phyloP scores from a whole-genome alignment of 2,329 filamentous ascomycete species.

The Aspergillus fijiensis region DNA sequence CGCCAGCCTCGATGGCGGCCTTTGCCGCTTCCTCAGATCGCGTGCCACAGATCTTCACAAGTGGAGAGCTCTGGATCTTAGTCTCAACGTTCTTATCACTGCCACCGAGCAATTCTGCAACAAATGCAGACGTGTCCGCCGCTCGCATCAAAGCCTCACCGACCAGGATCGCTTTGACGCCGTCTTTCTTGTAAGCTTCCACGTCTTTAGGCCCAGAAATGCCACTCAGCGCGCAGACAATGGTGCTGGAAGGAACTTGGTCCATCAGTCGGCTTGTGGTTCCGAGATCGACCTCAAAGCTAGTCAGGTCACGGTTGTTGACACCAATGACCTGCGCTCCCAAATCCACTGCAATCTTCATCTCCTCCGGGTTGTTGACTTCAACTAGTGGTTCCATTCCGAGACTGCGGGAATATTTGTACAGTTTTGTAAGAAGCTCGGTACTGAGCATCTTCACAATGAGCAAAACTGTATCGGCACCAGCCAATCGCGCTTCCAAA shows the following conservation, averaged over 20 bases:
- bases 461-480: constrained; percentile 88
- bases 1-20: constrained; percentile 78
- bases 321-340: constrained; percentile 92
- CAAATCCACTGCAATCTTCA: constrained; percentile 80
- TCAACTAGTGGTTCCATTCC: constrained; percentile 98
- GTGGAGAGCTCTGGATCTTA: constrained; percentile 44
- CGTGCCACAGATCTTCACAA: constrained; percentile 96
- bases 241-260: constrained; percentile 79
- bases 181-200: constrained; percentile 79
- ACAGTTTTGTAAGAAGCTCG: constrained; percentile 71
- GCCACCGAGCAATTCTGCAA: constrained; percentile 74
- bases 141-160: constrained; percentile 96
- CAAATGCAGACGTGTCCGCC: constrained; percentile 76
- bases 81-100: constrained; percentile 26
- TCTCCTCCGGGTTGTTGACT: constrained; percentile 92
- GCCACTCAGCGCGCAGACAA: constrained; percentile 90
- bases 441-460: constrained; percentile 97
- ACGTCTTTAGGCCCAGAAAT: constrained; percentile 90
- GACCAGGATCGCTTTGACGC: constrained; percentile 88
- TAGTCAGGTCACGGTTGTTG: constrained; percentile 95
- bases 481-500: constrained; percentile 85
- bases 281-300: constrained; percentile 91
- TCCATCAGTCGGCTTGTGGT: constrained; percentile 86
- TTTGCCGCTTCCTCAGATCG: constrained; percentile 76
- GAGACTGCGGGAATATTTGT: constrained; percentile 82